Percentiles rank a stretch among this genome's conserved stretches.
Evolutionary conservation across 176 grass and related monocot species (phyloP).

Genomic region (Avena sativa): DNA sequence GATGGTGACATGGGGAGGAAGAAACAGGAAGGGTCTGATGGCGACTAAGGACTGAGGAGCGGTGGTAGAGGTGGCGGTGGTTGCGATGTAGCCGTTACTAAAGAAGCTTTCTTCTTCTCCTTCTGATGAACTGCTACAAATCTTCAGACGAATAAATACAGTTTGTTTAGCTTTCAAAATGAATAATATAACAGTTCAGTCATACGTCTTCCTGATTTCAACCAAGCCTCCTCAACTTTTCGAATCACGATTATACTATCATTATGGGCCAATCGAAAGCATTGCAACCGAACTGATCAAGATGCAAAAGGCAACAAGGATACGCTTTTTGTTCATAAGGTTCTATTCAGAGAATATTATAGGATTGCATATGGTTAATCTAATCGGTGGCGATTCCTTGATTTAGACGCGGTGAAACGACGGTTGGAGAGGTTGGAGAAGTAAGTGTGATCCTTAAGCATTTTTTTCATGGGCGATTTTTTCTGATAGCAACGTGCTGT

Average conservation of each 20-base stretch:
- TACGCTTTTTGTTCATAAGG: not conserved
- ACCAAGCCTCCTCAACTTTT: not conserved
- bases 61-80: constrained; percentile 56
- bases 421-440: not conserved
- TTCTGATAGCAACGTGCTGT: constrained; percentile 37
- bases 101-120: constrained; percentile 65
- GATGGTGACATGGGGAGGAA: constrained; percentile 27
- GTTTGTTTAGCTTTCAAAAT: not conserved
- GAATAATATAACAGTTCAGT: not conserved
- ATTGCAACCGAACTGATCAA: constrained; percentile 6
- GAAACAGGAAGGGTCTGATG: constrained; percentile 22
- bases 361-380: constrained; percentile 2
- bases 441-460: constrained; percentile 44
- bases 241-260: not conserved
- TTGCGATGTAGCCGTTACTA: constrained; percentile 71
- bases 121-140: not conserved
- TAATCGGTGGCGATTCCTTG: not conserved
- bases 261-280: not conserved
- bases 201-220: constrained; percentile 12
- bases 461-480: constrained; percentile 27
- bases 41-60: constrained; percentile 45
- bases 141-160: not conserved
- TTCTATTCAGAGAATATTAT: not conserved
- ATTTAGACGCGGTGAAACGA: constrained; percentile 36
- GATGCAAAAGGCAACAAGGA: not conserved